Base-by-base conservation (phyloP, 2,329 filamentous ascomycete species). In the Aphanocladium album region DNA sequence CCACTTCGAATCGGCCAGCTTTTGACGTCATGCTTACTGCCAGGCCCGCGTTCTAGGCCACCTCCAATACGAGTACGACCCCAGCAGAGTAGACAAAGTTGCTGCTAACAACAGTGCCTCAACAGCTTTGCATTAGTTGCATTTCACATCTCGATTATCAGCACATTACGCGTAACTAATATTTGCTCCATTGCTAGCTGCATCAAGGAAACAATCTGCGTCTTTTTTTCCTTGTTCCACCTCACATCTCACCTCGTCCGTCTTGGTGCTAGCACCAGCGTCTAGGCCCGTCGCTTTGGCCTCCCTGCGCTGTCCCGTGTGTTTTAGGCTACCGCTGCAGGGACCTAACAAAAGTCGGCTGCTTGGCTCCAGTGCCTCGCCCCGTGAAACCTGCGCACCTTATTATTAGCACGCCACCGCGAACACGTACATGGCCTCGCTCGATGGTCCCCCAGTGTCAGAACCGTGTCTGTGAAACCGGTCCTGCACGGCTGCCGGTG, bases 1-100 rank as follows among this genome's bases (percentile, higher is more conserved):
- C 30, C 43, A 41, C 9, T 19, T 16, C 37, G 9, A 30, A 30
- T 30, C 9, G 30, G 30, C 30, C 51, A 30, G 37, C 51, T 2
- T 35, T 56, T 56, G 53, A 56, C 53, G 53, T 56, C 53, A 56
- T 56, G 39, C 51, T 41, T 39, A 53, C 47, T 30, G 45, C 6
- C 45, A 16, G 21, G 21, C 11, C 17, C 5, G 16, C n/a, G 17
- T 6, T 23, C 47, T 33, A 27, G n/a, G 25, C 17, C 27, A 9
- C 27, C 2, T 30, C 27, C 17, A 51, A 53, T 41, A 37, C 35
- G 51, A 53, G 35, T 53, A 41, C 51, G 33, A 25, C 9, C 30
- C 2, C 21, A 19, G 35, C 35, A 25, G 35, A 33, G 12, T n/a
- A 4, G 23, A 50, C 19, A 35, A 51, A 30, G 25, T 12, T 19